Conservation (phyloP, 768 basidiomycete species). For the Zangia roseola region DNA sequence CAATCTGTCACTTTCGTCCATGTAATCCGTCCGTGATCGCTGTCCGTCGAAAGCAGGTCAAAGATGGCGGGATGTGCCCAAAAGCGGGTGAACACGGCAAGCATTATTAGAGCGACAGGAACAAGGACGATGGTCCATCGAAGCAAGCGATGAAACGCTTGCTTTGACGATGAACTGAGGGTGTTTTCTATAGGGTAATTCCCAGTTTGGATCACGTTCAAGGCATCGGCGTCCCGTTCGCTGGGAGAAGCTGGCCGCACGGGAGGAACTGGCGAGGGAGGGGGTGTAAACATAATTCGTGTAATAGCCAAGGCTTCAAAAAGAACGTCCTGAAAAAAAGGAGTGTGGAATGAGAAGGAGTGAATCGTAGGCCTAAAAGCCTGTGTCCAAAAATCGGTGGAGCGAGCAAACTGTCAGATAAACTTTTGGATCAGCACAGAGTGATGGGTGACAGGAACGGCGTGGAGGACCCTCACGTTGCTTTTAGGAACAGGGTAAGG, state of each 20-base stretch:
- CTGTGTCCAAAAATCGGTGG: neutral
- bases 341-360: constrained; percentile 22
- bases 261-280: constrained; percentile 39
- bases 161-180: constrained; percentile 20
- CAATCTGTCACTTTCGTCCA: constrained; percentile 34
- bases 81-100: constrained; percentile 54
- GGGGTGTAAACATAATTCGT: constrained; percentile 41
- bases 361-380: constrained; percentile 14
- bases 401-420: neutral
- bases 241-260: constrained; percentile 6
- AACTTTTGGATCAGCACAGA: constrained; percentile 6
- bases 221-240: neutral
- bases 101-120: constrained; percentile 53
- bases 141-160: constrained; percentile 38
- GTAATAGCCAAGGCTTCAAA: constrained; percentile 7
- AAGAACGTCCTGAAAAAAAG: constrained; percentile 31
- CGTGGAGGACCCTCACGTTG: constrained; percentile 5
- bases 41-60: constrained; percentile 36
- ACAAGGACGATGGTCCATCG: constrained; percentile 55
- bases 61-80: constrained; percentile 46
- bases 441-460: neutral
- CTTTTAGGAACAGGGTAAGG: constrained; percentile 1
- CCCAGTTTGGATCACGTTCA: constrained; percentile 3
- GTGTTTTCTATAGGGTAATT: constrained; percentile 1
- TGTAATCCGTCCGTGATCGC: constrained; percentile 30